phyloP scores from a whole-genome alignment of 176 grass and related monocot genomes.

The Neostapfia colusana region DNA sequence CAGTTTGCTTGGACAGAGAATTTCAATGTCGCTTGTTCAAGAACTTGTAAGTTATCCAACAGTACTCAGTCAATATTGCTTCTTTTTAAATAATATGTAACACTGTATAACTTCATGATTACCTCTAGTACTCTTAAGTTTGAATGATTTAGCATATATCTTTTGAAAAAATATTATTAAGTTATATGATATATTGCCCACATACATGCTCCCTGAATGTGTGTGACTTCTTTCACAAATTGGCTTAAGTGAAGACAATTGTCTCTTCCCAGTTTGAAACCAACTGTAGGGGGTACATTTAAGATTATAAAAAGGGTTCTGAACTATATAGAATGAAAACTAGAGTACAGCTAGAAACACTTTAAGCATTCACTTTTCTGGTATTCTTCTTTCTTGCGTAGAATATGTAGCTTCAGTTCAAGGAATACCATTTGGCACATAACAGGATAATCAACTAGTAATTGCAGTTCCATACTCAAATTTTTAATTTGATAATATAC shows the following conservation, averaged over 20 bases:
- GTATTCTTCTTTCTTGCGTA: neutral
- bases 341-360: neutral
- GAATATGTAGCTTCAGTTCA: constrained; percentile 10
- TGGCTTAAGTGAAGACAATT: neutral
- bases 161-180: neutral
- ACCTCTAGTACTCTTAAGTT: neutral
- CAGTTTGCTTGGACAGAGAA: constrained; percentile 87
- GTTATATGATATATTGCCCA: neutral
- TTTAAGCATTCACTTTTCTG: neutral
- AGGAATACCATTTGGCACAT: neutral
- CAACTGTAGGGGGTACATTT: neutral
- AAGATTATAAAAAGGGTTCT: no score
- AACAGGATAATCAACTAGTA: neutral
- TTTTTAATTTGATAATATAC: constrained; percentile 17
- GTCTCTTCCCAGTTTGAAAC: neutral
- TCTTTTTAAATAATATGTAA: constrained; percentile 8
- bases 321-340: neutral
- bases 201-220: neutral
- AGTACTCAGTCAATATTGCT: neutral
- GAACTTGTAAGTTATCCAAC: constrained; percentile 78
- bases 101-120: constrained; percentile 12
- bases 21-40: constrained; percentile 86
- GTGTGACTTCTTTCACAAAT: neutral
- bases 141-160: constrained; percentile 17
- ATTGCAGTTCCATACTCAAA: neutral